phyloP scores from a whole-genome alignment of 2,329 filamentous ascomycete species.

The Fusarium sp. region DNA sequence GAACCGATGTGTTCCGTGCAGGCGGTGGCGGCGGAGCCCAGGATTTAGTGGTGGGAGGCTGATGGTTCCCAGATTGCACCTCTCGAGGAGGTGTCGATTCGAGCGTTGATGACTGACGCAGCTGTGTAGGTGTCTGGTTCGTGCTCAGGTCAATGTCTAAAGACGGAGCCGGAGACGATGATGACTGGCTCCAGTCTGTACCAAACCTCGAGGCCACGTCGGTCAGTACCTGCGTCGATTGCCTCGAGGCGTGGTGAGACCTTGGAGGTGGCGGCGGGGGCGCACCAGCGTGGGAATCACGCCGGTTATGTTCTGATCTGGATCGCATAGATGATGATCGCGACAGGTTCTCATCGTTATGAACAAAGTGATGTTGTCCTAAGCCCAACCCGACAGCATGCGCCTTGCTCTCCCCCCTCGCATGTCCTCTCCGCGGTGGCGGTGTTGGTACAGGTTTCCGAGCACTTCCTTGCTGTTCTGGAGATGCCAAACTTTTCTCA shows the following conservation, averaged over 20 bases:
- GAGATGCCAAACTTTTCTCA: slow-evolving; percentile 44
- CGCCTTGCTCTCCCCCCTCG: slow-evolving; percentile 56
- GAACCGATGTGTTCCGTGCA: slow-evolving; percentile 54
- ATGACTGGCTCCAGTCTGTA: slow-evolving; percentile 41
- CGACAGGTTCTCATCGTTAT: slow-evolving; percentile 53
- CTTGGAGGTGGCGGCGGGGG: slow-evolving; percentile 67
- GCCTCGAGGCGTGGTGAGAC: slow-evolving; percentile 52
- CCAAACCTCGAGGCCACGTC: slow-evolving; percentile 48
- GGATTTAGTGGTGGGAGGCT: slow-evolving; percentile 22
- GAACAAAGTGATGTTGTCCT: slow-evolving; percentile 14
- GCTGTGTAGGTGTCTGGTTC: slow-evolving; percentile 13
- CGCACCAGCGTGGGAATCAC: slow-evolving; percentile 55
- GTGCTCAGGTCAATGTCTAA: slow-evolving; percentile 29
- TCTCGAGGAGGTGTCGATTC: slow-evolving; percentile 30
- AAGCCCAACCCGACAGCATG: slow-evolving; percentile 30
- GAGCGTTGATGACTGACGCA: slow-evolving; percentile 16
- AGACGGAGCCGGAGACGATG: slow-evolving; percentile 33
- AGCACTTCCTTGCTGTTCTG: slow-evolving; percentile 48
- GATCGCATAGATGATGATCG: slow-evolving; percentile 61
- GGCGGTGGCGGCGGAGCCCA: slow-evolving; percentile 56
- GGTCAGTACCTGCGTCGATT: slow-evolving; percentile 36
- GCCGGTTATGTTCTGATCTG: slow-evolving; percentile 57
- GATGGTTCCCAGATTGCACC: slow-evolving; percentile 21
- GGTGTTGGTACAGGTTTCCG: slow-evolving; percentile 60
- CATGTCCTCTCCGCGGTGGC: slow-evolving; percentile 59